Evolutionary conservation across 2,329 filamentous ascomycete species (phyloP).

Genomic region (Penicillium fuscoglaucum): DNA sequence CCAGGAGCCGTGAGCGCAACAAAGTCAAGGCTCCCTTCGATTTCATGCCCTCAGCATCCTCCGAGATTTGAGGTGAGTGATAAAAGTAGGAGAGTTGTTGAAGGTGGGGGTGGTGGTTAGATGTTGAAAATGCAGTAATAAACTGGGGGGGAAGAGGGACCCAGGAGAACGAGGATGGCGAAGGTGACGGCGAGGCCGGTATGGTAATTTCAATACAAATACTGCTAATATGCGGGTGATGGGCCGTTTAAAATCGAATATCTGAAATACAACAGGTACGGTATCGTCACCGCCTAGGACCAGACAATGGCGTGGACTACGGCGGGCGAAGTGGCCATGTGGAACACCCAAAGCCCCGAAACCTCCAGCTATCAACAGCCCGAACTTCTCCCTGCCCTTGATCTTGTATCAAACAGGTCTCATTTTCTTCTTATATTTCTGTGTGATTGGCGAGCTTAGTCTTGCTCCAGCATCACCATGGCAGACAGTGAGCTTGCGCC

Average conservation of each 20-base stretch:
- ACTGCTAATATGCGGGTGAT: not conserved
- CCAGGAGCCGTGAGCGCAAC: constrained; percentile 45
- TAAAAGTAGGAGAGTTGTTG: constrained; percentile 12
- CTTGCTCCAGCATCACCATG: constrained; percentile 34
- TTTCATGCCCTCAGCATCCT: constrained; percentile 45
- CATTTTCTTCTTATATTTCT: not conserved
- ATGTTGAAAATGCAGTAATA: constrained; percentile 28
- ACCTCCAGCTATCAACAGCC: constrained; percentile 6
- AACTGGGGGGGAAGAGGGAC: constrained; percentile 15
- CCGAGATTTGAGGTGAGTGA: constrained; percentile 14
- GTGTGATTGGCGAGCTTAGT: not conserved
- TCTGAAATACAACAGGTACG: constrained; percentile 11
- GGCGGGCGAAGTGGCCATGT: constrained; percentile 27
- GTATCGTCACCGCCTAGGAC: constrained; percentile 22
- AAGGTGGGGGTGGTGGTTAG: constrained; percentile 17
- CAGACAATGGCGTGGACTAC: constrained; percentile 19
- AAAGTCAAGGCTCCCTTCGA: constrained; percentile 40
- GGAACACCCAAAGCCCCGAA: constrained; percentile 21
- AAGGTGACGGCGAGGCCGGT: constrained; percentile 24
- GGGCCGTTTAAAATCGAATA: not conserved
- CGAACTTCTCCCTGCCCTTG: constrained; percentile 7
- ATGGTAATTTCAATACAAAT: constrained; percentile 22
- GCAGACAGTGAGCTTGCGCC: constrained; percentile 55
- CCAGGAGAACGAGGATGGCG: constrained; percentile 24
- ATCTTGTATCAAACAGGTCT: constrained; percentile 10